Conservation (phyloP, 2,329 filamentous ascomycete genomes). For the Talaromyces sp. region DNA sequence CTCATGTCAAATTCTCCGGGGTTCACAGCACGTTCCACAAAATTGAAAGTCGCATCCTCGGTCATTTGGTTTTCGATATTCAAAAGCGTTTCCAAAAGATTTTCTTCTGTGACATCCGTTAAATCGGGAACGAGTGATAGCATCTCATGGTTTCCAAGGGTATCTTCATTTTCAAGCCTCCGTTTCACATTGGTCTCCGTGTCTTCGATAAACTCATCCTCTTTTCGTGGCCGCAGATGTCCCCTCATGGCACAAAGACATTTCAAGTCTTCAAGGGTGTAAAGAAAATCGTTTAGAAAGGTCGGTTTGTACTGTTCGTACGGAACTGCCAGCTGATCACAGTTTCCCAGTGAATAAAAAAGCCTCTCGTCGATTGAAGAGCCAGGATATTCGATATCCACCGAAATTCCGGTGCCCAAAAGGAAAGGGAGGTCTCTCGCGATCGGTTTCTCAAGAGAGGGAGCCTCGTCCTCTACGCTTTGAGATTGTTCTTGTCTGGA, state of each 20-base stretch:
- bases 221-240: background rate
- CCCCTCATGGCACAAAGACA: background rate
- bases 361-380: background rate
- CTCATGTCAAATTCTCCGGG: background rate
- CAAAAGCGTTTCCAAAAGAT: background rate
- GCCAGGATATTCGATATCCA: background rate
- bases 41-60: background rate
- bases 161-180: background rate
- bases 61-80: background rate
- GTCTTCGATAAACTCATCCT: background rate
- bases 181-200: background rate
- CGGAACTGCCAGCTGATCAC: constrained; percentile 1
- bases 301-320: constrained; percentile 5
- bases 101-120: background rate
- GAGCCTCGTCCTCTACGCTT: background rate
- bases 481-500: background rate
- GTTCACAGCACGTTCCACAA: background rate
- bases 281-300: background rate
- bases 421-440: background rate
- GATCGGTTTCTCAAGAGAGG: background rate
- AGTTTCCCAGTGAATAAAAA: background rate
- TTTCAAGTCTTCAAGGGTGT: constrained; percentile 8
- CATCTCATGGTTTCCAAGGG: background rate
- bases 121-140: background rate
- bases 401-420: background rate